Percentiles rank a stretch among this genome's conserved stretches.
phyloP scores from a whole-genome alignment of 2,329 filamentous ascomycete genomes.

The Exophiala viscosa region DNA sequence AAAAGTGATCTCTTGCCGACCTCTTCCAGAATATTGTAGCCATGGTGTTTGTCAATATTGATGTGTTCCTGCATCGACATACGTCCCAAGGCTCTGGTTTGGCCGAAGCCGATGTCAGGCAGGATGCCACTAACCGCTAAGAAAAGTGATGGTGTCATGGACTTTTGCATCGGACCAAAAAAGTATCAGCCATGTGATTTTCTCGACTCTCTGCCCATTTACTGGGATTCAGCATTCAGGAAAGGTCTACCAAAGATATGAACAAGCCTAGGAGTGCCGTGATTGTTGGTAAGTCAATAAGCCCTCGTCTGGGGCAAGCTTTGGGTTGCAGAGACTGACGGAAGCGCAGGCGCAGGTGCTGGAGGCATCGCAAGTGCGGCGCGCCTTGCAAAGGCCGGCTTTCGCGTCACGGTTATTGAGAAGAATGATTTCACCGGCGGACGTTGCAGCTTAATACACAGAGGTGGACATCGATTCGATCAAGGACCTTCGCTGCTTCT shows the following conservation, averaged over 20 bases:
- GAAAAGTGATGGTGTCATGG: slow-evolving; percentile 28
- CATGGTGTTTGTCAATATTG: too few species aligned
- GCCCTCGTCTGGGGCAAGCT: not conserved
- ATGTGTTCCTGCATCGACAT: too few species aligned
- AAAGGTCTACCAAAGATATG: slow-evolving; percentile 11
- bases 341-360: slow-evolving; percentile 60
- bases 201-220: not conserved
- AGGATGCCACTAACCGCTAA: not conserved
- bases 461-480: slow-evolving; percentile 60
- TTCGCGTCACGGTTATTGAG: slow-evolving; percentile 71
- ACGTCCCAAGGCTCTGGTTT: too few species aligned
- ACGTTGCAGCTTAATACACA: slow-evolving; percentile 62
- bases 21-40: too few species aligned
- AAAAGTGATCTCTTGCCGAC: too few species aligned
- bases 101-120: not conserved
- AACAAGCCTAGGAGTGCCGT: slow-evolving; percentile 47
- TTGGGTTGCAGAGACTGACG: not conserved
- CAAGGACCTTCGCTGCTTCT: slow-evolving; percentile 72
- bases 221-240: slow-evolving; percentile 1
- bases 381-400: slow-evolving; percentile 66
- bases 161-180: slow-evolving; percentile 9
- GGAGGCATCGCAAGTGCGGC: slow-evolving; percentile 70
- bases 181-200: slow-evolving; percentile 14
- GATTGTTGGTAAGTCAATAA: slow-evolving; percentile 47
- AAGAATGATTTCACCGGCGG: slow-evolving; percentile 72